Base-by-base conservation (phyloP, 2,329 filamentous ascomycete genomes). In the Hypoxylon sp. region DNA sequence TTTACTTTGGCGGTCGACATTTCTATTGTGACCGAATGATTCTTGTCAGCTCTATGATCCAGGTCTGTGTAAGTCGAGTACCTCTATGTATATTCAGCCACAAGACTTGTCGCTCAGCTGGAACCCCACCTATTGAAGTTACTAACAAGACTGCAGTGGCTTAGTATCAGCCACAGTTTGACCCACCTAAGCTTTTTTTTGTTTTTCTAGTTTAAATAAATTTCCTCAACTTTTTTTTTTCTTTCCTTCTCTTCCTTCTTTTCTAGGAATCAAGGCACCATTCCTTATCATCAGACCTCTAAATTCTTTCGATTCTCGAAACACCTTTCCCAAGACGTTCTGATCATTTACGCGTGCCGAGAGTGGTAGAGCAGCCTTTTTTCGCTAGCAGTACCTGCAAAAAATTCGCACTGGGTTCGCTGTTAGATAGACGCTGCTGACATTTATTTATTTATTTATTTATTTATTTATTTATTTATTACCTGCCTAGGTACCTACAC, bases 351-450 rank as follows among this genome's bases (percentile, higher is more conserved):
- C 75, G 75, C 77, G 85, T 94, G 92, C 90, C 90, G 72, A 96
- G 89, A 96, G 71, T 71, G 77, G 75, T 71, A 70, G 57, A 76
- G 86, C 88, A 90, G 88, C 88, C 88, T 89, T 90, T 91, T 91
- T 96, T 91, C 92, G 92, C 92, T 97, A 97, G 89, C 91, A 84
- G 89, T 87, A 87, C 89, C 90, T 91, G 89, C 83, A 69, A 63
- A 63, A 46, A 70, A 71, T 69, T 74, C 72, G 83, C 89, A 84
- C 90, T 89, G 87, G 89, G 81, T 83, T 87, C 45, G 86, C 88
- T 81, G 91, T 93, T 96, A 96, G 91, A 96, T 96, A 96, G 91
- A 83, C 84, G 84, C 86, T 91, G 90, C 88, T 80, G 73, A 96
- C 90, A 96, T 81, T 69, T 58, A n/a, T 42, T 64, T 42, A 63